Base-by-base conservation (phyloP, 179 eudicot genomes). In the Beta macrorhiza region DNA sequence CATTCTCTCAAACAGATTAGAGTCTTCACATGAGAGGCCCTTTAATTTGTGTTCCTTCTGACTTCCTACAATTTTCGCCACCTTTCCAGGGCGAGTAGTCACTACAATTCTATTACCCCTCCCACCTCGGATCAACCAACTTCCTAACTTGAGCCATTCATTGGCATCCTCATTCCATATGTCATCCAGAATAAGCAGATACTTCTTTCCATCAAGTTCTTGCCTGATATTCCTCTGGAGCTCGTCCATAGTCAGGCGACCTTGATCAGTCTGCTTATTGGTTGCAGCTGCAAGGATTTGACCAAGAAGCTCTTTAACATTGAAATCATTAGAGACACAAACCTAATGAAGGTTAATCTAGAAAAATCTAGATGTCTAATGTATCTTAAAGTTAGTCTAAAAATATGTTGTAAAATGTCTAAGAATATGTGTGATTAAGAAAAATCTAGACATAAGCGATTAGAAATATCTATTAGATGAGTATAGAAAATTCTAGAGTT, bases 311-410 rank as follows among this genome's bases (percentile, higher is more conserved):
- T 2, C 0, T 74, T 56, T 78, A 15, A 79, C 13, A 78, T 78
- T 74, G 13, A 80, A 73, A 56, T 59, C 14, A 79, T 77, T 80
- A n/a, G 85, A 77, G 1, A 87, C 81, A 77, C 83, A 77, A 29
- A 77, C 64, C 88, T 86, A 25, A 25, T 25, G 25, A 25, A 25
- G 25, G 25, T 25, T 25, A 25, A 25, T 25, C 25, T 25, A 25
- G 25, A 25, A 25, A 25, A 25, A 25, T 25, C 25, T 25, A 25
- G 25, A 25, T 25, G 25, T 25, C 25, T 25, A 25, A 25, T 25
- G 25, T 25, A 25, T 25, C 25, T 25, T 25, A 25, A 25, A 25
- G 25, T 25, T 25, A 25, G 25, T 25, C 25, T 25, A 25, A 25
- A 25, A 25, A 25, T 25, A 25, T 25, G 25, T 25, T 25, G 25